Evolutionary conservation across 2,329 filamentous ascomycete species (phyloP), one percentile per base, ranked within the genome.

Genomic region (Hymenoscyphus repandus): DNA sequence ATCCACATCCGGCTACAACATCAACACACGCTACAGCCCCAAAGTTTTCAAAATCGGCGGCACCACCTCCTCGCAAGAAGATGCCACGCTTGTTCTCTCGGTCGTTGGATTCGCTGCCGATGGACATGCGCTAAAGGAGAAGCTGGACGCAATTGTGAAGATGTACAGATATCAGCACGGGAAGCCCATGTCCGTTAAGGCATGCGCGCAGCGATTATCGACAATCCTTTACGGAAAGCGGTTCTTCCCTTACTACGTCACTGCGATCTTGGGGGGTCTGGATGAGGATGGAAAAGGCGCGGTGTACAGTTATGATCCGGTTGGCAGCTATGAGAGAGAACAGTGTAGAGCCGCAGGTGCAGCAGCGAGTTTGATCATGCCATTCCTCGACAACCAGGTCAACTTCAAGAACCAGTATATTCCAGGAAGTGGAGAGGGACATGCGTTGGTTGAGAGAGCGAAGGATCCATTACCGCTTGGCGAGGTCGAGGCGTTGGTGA

Each of bases 321-420:
- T 99, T 38, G 93, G 93, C 62, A 95, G 89, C 69, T 99, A 97
- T 73, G 93, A 99, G 78, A 79, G 93, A 59, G 93, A 99, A 74
- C 89, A 95, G 74, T 96, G 91, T 74, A 84, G 92, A 59, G 91
- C 93, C 33, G 93, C 89, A 38, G 93, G 93, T 63, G 91, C 93
- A 12, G 91, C 91, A 17, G 86, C 90, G 48, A 93, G 88, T 65
- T 74, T 99, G 70, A 99, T 99, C 72, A 99, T 96, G 88, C 93
- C 93, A 1, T 99, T 99, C 78, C 74, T 99, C 66, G 93, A 99
- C 72, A 99, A 99, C 71, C 95, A 99, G 74, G 93, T 99, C 76
- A 97, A 97, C 75, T 92, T 92, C 78, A 99, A 96, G 81, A 99
- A 99, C 70, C 92, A 96, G 76, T 95, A 96, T 69, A 78, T 93